A percentile compares a stretch with the other conserved stretches of the same genome.
Conservation (phyloP, 2,329 filamentous ascomycete genomes). For the Fusarium dimerum region DNA sequence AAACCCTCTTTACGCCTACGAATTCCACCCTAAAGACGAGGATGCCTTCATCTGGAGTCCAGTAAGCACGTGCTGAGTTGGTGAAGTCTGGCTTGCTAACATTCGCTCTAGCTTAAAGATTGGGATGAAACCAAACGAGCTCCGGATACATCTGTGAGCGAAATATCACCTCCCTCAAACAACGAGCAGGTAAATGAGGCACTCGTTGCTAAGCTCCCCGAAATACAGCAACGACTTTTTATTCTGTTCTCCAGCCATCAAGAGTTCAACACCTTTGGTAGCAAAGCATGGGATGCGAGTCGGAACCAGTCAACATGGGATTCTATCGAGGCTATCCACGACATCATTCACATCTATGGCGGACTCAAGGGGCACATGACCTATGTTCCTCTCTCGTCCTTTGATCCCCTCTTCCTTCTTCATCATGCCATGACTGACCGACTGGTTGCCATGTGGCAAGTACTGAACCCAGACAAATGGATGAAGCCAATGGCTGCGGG, state of each 20-base stretch:
- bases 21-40: constrained; percentile 60
- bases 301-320: constrained; percentile 54
- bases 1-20: constrained; percentile 64
- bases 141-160: constrained; percentile 40
- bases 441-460: constrained; percentile 76
- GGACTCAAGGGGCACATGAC: constrained; percentile 68
- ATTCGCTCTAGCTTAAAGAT: constrained; percentile 49
- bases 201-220: constrained; percentile 46
- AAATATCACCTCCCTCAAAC: constrained; percentile 48
- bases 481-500: constrained; percentile 56
- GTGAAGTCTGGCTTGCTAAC: constrained; percentile 3
- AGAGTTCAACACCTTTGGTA: constrained; percentile 69
- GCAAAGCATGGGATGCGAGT: constrained; percentile 61
- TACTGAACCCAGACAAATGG: constrained; percentile 68
- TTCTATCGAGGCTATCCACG: constrained; percentile 66
- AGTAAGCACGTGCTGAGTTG: constrained; percentile 43
- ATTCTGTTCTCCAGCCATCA: constrained; percentile 68
- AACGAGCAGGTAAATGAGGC: constrained; percentile 56
- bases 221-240: constrained; percentile 64
- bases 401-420: constrained; percentile 78
- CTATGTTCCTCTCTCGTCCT: constrained; percentile 71
- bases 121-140: constrained; percentile 64
- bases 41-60: constrained; percentile 60
- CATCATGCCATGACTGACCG: constrained; percentile 79
- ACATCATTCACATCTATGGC: constrained; percentile 60